These are phyloP conservation scores for Lasiodiplodia hormozganensis DNA, from an alignment of 2,329 filamentous ascomycete genomes.

Conservation along the genomic window DNA sequence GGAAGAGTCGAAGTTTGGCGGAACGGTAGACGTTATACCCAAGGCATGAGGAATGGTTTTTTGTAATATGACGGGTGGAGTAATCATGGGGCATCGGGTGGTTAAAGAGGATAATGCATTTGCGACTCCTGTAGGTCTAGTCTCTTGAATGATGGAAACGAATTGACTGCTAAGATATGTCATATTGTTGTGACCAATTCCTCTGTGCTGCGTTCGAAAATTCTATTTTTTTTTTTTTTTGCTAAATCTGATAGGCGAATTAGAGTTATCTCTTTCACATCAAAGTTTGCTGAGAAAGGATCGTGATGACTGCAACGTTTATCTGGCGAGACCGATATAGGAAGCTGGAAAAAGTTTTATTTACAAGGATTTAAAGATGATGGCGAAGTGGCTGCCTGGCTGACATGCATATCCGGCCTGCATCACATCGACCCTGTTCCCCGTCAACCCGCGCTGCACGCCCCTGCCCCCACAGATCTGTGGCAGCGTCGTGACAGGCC, in stretches of 20 bases:
- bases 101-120: constrained; percentile 16
- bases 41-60: constrained; percentile 4
- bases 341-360: constrained; percentile 4
- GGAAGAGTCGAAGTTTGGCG: constrained; percentile 1
- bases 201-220: too few species aligned
- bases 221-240: background rate
- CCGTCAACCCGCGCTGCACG: background rate
- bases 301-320: background rate
- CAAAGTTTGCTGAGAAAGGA: background rate
- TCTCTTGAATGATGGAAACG: background rate
- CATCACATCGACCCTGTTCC: background rate
- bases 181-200: background rate
- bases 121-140: background rate
- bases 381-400: background rate
- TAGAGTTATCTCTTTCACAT: background rate
- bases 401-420: constrained; percentile 6
- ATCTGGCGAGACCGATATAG: background rate
- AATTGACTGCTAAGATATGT: background rate
- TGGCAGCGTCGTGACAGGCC: background rate
- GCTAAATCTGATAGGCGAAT: background rate
- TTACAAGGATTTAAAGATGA: background rate
- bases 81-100: constrained; percentile 3
- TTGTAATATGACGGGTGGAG: constrained; percentile 6
- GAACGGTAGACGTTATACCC: constrained; percentile 25
- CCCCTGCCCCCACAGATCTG: constrained; percentile 24